Evolutionary conservation across 176 grass and related monocot genomes (phyloP), one percentile per base, ranked within the genome.

Genomic region (Carex littledalei): DNA sequence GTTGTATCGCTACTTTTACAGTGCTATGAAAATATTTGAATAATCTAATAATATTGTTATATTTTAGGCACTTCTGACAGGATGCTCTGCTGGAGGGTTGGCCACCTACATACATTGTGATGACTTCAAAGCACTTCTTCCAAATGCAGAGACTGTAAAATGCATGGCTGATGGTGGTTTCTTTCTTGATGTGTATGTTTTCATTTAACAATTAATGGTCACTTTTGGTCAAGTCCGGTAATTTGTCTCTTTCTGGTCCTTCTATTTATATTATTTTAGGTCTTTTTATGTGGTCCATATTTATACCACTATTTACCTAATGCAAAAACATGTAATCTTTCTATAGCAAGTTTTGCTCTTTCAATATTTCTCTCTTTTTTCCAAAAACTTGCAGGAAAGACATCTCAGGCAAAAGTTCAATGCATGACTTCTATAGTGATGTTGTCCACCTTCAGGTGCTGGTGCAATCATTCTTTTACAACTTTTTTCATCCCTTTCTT

Each of bases 101-200:
- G 90, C 94, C 50, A 84, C 88, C 1, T 39, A 91, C 11, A 81
- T 97, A 18, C 90, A 94, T 73, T 97, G 94, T 75, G 86, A 94
- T 79, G 87, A 94, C 85, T 97, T 94, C 21, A 49, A 55, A 81
- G 60, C 34, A 69, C 32, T 67, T 71, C 85, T 97, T 37, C 66
- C 90, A 26, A 47, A 54, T n/a, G 75, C 84, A 11, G 70, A 86
- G 60, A 86, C 35, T 69, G 87, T 87, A 68, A 94, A 97, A 87
- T 97, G 94, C 83, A 84, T 97, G 81, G 61, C 87, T 55, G 94
- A 94, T 85, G 94, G 87, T 89, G 94, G 90, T 2, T 97, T 97
- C 79, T 97, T 97, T 70, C 69, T 97, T 86, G 81, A 94, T 34
- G 64, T 4, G 92, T 94, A 90, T 90, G 89, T 74, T 66, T 39